Percentiles rank a stretch among this genome's conserved stretches.
Conservation (phyloP, 176 grass and related monocot species). For the maize (Zea mays) region DNA sequence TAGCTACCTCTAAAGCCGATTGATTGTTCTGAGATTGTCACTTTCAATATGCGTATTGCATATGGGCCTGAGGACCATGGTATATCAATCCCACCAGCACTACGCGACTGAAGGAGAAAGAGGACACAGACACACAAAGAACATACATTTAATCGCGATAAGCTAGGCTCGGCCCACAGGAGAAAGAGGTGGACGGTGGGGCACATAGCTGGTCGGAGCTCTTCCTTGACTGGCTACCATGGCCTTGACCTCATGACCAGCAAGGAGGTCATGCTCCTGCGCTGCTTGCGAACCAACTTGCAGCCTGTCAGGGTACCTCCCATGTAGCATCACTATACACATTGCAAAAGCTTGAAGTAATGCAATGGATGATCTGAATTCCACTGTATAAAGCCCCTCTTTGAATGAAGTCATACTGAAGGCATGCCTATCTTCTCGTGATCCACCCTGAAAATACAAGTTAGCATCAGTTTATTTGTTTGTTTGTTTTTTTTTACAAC, state of each 20-base stretch:
- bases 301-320: slow-evolving; percentile 36
- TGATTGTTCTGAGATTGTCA: slow-evolving; percentile 12
- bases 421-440: slow-evolving; percentile 41
- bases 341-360: slow-evolving; percentile 82
- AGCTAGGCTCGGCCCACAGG: slow-evolving; percentile 81
- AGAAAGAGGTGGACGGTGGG: slow-evolving; percentile 68
- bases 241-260: slow-evolving; percentile 42
- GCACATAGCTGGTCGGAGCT: slow-evolving; percentile 64
- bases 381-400: slow-evolving; percentile 75
- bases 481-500: background rate
- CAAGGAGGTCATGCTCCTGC: slow-evolving; percentile 43
- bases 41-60: slow-evolving; percentile 30
- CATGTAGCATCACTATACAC: slow-evolving; percentile 77
- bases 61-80: slow-evolving; percentile 23
- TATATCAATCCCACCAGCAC: background rate
- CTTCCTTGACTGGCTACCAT: slow-evolving; percentile 38
- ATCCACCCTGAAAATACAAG: slow-evolving; percentile 54
- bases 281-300: slow-evolving; percentile 31
- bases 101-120: slow-evolving; percentile 5
- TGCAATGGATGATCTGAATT: slow-evolving; percentile 70
- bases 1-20: slow-evolving; percentile 28
- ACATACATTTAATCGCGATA: slow-evolving; percentile 19
- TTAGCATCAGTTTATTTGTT: background rate
- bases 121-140: slow-evolving; percentile 17
- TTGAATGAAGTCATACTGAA: slow-evolving; percentile 80